phyloP scores from a whole-genome alignment of 2,329 filamentous ascomycete species.

The Colletotrichum truncatum region DNA sequence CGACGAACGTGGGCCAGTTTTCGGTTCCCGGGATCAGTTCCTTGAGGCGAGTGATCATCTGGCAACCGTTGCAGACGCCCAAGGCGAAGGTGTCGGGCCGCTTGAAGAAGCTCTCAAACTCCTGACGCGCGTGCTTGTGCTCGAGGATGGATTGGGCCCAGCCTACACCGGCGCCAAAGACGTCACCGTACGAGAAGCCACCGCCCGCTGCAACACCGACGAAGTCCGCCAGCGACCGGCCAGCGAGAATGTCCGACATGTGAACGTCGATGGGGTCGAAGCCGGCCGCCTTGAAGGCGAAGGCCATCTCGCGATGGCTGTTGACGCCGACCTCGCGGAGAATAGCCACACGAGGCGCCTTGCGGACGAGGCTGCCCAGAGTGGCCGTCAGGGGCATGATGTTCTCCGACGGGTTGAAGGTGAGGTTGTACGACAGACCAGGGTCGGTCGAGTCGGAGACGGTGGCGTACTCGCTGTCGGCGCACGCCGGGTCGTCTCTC shows the following conservation, averaged over 20 bases:
- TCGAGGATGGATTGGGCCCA: conserved; percentile 95
- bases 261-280: conserved; percentile 94
- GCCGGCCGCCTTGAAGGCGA: conserved; percentile 89
- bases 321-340: conserved; percentile 96
- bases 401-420: conserved; percentile 81
- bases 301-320: conserved; percentile 97
- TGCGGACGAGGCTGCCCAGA: conserved; percentile 62
- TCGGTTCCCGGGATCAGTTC: conserved; percentile 86
- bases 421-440: conserved; percentile 85
- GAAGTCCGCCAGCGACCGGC: conserved; percentile 83
- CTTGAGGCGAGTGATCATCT: conserved; percentile 85
- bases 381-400: conserved; percentile 71
- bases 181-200: conserved; percentile 93
- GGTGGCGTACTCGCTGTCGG: conserved; percentile 81
- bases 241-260: conserved; percentile 91
- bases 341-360: conserved; percentile 82
- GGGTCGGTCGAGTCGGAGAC: conserved; percentile 81
- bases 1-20: conserved; percentile 86
- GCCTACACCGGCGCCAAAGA: conserved; percentile 89
- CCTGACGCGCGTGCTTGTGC: conserved; percentile 77
- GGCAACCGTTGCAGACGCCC: conserved; percentile 97
- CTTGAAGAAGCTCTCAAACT: conserved; percentile 87
- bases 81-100: conserved; percentile 90
- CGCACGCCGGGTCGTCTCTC: conserved; percentile 87
- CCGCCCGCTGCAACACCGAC: conserved; percentile 93